Base-by-base conservation (phyloP, 768 basidiomycete genomes). In the Tremella mesenterica region DNA sequence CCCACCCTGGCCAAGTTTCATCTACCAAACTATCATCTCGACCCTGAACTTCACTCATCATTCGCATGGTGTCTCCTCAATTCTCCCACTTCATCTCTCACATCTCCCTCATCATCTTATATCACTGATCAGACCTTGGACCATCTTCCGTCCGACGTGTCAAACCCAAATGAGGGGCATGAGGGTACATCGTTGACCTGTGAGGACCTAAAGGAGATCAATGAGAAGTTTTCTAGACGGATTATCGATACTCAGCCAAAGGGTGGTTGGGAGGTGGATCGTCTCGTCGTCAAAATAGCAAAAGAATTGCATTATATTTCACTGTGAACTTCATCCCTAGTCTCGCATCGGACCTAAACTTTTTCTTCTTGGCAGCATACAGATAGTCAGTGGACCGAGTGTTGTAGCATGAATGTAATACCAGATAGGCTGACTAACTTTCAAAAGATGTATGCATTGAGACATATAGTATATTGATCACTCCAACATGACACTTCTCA, bases 21-120 rank as follows among this genome's bases (percentile, higher is more conserved):
- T 49, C 85, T 92, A 60, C 83, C 84, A 58, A 79, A 80, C 52
- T 95, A 88, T 73, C 93, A 96, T 73, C 75, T 81, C 27, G 38
- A 41, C 14, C 89, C 92, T 18, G 81, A 83, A 41, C 95, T 91
- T 65, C 92, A 96, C 67, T 80, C 85, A 12, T 92, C 89, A 1
- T 82, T 95, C 50, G 88, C 83, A 9, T 95, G 92, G 91, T 82
- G 83, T 13, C 77, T 89, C 25, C 39, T 27, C 23, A n/a, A n/a
- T n/a, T n/a, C n/a, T n/a, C n/a, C n/a, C n/a, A n/a, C n/a, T n/a
- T n/a, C n/a, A n/a, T n/a, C n/a, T n/a, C n/a, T n/a, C n/a, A n/a
- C n/a, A n/a, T n/a, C n/a, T n/a, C n/a, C n/a, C n/a, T n/a, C n/a
- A n/a, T n/a, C n/a, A n/a, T n/a, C n/a, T n/a, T n/a, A n/a, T n/a